Conservation (phyloP, 768 basidiomycete species). For the Amanita pallidorosea region DNA sequence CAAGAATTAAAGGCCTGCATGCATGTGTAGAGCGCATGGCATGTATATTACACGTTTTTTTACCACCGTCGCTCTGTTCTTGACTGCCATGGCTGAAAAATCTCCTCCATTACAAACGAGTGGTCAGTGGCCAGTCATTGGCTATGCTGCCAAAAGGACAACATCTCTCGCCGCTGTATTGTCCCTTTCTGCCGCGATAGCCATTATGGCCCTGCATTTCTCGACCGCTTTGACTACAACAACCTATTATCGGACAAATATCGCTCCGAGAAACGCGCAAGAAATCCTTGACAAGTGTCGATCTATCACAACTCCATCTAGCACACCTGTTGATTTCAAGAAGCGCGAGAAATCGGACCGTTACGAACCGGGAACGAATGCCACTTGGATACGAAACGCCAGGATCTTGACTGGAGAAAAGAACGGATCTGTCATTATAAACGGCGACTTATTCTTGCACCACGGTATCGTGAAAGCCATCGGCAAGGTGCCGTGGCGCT, state of each 20-base stretch:
- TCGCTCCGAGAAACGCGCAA: constrained; percentile 15
- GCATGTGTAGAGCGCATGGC: constrained; percentile 5
- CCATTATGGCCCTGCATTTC: constrained; percentile 5
- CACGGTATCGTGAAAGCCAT: constrained; percentile 51
- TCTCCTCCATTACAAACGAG: constrained; percentile 1
- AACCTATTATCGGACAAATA: constrained; percentile 6
- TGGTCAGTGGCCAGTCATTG: not conserved
- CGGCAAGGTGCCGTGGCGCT: constrained; percentile 35
- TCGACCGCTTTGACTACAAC: constrained; percentile 1
- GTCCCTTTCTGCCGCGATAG: constrained; percentile 8
- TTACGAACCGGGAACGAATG: constrained; percentile 51
- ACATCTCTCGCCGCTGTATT: constrained; percentile 8
- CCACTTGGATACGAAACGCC: constrained; percentile 64
- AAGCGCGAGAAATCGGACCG: constrained; percentile 48
- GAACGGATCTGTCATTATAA: constrained; percentile 41
- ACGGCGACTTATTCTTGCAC: constrained; percentile 60
- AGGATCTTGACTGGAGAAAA: constrained; percentile 53
- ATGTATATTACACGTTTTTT: constrained; percentile 2
- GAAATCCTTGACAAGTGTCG: constrained; percentile 37
- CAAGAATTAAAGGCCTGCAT: not conserved
- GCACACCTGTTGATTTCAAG: constrained; percentile 22
- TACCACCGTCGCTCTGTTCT: not conserved
- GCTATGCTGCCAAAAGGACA: not conserved
- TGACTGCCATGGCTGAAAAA: constrained; percentile 6
- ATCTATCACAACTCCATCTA: constrained; percentile 38